Evolutionary conservation across 1,284 basidiomycete species (phyloP).

Genomic region (Ustilago crameri): DNA sequence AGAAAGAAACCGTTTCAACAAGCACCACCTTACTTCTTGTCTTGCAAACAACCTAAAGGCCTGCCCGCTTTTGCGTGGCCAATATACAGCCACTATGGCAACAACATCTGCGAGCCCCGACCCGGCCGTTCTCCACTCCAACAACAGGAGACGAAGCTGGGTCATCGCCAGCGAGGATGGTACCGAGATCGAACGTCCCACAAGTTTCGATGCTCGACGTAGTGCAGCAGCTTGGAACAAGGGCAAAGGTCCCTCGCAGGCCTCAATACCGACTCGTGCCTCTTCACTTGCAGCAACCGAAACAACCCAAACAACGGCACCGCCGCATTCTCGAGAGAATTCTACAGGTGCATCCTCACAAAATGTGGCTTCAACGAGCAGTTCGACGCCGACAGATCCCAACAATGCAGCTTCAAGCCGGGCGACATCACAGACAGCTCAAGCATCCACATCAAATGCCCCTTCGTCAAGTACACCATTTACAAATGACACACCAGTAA

Average conservation of each 20-base stretch:
- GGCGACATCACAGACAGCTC: too few relatives aligned
- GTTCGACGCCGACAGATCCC: too few relatives aligned
- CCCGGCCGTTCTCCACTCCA: conserved; percentile 14
- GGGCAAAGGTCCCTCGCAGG: conserved; percentile 41
- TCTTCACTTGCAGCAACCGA: conserved; percentile 12
- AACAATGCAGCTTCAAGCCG: too few relatives aligned
- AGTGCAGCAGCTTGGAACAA: conserved; percentile 49
- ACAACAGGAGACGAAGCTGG: conserved; percentile 42
- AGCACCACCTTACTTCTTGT: background rate
- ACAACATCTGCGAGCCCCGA: conserved; percentile 2
- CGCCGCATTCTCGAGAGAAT: conserved; percentile 1
- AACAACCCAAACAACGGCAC: conserved; percentile 8
- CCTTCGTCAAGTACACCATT: background rate
- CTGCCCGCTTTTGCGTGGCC: background rate
- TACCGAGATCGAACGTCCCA: conserved; percentile 16
- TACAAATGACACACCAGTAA: background rate
- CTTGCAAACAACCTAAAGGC: background rate
- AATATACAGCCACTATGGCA: conserved; percentile 5
- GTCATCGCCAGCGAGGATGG: conserved; percentile 47
- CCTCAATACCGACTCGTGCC: conserved; percentile 41
- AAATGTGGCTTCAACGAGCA: background rate
- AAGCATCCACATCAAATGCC: background rate
- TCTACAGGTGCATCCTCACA: background rate
- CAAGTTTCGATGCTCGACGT: conserved; percentile 33
- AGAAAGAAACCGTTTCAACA: too few relatives aligned